Percentiles rank a stretch among this genome's conserved stretches.
These are phyloP conservation scores for Physcomitrium patens DNA, from an alignment of 225 moss, liverwort and hornwort species.

Conservation along the genomic window DNA sequence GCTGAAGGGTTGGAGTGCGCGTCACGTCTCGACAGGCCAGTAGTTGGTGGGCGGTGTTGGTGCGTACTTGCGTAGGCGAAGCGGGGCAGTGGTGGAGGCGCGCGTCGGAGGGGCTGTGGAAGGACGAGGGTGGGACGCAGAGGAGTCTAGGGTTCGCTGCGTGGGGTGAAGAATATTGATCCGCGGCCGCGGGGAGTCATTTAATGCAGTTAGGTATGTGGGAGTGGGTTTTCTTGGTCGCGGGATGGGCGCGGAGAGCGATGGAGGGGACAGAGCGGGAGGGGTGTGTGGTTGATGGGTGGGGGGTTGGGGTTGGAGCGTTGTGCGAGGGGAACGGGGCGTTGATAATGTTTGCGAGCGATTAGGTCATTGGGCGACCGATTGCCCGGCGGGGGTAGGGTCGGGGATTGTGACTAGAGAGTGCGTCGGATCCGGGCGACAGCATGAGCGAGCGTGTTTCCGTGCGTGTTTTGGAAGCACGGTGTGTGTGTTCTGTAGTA, in stretches of 20 bases:
- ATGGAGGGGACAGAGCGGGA: too few relatives aligned
- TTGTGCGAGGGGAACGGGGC: not conserved
- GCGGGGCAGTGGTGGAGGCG: constrained; percentile 11
- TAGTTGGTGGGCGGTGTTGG: constrained; percentile 2
- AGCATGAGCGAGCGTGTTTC: too few relatives aligned
- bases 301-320: too few relatives aligned
- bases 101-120: not conserved
- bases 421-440: too few relatives aligned
- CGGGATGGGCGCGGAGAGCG: not conserved
- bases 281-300: too few relatives aligned
- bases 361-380: constrained; percentile 29
- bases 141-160: constrained; percentile 31
- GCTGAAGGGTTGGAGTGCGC: constrained; percentile 25
- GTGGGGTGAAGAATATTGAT: constrained; percentile 31
- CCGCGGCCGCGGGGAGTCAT: constrained; percentile 33
- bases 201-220: constrained; percentile 39
- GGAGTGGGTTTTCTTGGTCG: constrained; percentile 4
- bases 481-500: too few relatives aligned
- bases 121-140: not conserved
- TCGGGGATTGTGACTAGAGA: too few relatives aligned
- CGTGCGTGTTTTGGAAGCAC: too few relatives aligned
- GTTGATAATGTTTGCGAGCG: constrained; percentile 12
- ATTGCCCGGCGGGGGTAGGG: constrained; percentile 11
- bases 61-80: constrained; percentile 11
- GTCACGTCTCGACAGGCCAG: not conserved